These are phyloP conservation scores for Coniferiporia weirii DNA, from an alignment of 1,284 basidiomycete genomes.

Conservation along the genomic window DNA sequence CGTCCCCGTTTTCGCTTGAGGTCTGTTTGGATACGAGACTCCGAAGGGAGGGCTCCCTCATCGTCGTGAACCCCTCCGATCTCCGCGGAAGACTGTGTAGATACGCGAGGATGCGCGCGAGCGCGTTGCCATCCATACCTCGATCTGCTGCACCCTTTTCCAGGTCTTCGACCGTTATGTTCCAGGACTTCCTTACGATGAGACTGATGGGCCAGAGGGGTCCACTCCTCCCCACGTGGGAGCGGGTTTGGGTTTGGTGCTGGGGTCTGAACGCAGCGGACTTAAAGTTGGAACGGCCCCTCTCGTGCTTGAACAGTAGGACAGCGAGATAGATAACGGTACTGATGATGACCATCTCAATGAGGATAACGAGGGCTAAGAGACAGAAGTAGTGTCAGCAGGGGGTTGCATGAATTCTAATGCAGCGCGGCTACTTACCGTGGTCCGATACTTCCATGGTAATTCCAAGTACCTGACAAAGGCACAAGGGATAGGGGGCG, in stretches of 20 bases:
- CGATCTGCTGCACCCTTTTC: not conserved
- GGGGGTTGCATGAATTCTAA: not conserved
- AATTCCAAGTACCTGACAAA: too few species aligned
- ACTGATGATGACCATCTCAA: not conserved
- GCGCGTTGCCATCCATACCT: not conserved
- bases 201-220: too few species aligned
- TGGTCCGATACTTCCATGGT: too few species aligned
- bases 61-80: not conserved
- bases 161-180: not conserved
- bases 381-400: not conserved
- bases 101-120: slow-evolving; percentile 3
- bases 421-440: not conserved
- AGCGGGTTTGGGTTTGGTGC: not conserved
- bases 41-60: slow-evolving; percentile 1
- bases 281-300: not conserved
- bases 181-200: too few species aligned
- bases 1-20: not conserved
- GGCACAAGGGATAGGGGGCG: too few species aligned
- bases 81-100: slow-evolving; percentile 2
- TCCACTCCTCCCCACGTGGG: not conserved
- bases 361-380: not conserved
- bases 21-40: not conserved
- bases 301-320: not conserved
- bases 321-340: not conserved
- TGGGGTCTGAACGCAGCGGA: not conserved